These are phyloP conservation scores for Trypanosoma lewisi DNA, from an alignment of 208 protist species.

Conservation along the genomic window DNA sequence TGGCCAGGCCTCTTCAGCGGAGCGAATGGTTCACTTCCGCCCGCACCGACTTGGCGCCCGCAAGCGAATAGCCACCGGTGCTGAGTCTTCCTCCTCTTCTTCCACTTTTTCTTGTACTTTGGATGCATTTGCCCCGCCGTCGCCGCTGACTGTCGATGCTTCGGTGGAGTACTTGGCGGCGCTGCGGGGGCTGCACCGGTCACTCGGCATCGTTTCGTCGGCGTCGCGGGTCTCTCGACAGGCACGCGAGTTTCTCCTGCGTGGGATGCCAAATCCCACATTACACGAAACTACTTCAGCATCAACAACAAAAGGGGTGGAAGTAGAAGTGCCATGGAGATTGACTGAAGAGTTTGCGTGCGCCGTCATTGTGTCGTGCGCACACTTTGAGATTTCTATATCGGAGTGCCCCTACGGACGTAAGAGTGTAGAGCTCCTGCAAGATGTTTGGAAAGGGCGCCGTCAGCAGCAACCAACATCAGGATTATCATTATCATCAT, in stretches of 20 bases:
- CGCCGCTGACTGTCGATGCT: neutral
- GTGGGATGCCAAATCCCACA: conserved; percentile 7
- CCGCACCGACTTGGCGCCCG: conserved; percentile 11
- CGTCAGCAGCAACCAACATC: neutral
- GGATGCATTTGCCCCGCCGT: conserved; percentile 9
- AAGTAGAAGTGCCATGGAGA: neutral
- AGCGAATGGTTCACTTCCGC: neutral
- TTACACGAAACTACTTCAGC: too few species aligned
- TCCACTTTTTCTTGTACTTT: neutral
- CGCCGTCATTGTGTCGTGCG: conserved; percentile 18
- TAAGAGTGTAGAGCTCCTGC: conserved; percentile 19
- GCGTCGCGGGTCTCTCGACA: conserved; percentile 15
- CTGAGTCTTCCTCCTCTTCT: neutral
- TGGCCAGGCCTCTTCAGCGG: neutral
- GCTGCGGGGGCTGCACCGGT: conserved; percentile 12
- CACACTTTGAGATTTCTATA: conserved; percentile 24
- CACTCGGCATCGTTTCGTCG: neutral
- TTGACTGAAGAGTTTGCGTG: conserved; percentile 23
- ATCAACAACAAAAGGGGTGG: neutral
- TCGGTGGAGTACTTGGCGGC: conserved; percentile 15
- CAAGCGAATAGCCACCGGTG: neutral
- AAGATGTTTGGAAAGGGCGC: conserved; percentile 9
- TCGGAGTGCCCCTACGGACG: conserved; percentile 22
- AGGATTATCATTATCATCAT: neutral
- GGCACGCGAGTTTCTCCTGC: conserved; percentile 22